Percentiles rank a stretch among this genome's conserved stretches.
Evolutionary conservation across 2,329 filamentous ascomycete species (phyloP).

Genomic region (Fusarium mundagurra): DNA sequence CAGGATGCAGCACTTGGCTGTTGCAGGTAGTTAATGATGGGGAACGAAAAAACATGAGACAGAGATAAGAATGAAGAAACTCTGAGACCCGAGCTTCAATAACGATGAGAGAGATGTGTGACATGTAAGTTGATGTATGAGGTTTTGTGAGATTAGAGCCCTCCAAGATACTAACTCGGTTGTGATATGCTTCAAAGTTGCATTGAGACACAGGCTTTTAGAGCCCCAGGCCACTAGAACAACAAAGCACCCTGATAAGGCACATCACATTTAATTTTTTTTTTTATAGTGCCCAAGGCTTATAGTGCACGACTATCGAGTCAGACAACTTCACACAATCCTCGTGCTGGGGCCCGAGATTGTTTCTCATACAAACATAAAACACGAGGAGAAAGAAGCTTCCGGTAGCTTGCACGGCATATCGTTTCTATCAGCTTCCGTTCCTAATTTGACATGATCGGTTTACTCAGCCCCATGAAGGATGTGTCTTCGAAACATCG

Average conservation of each 20-base stretch:
- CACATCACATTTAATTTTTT: background rate
- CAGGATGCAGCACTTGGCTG: constrained; percentile 1
- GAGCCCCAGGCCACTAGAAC: background rate
- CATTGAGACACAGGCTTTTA: background rate
- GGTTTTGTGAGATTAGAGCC: background rate
- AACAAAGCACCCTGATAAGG: background rate
- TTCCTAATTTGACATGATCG: constrained; percentile 15
- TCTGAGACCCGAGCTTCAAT: background rate
- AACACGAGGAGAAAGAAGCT: constrained; percentile 8
- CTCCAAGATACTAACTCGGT: background rate
- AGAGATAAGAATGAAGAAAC: constrained; percentile 24
- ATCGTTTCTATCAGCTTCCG: constrained; percentile 1
- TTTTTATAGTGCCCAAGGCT: background rate
- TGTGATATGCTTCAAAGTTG: background rate
- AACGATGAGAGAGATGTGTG: background rate
- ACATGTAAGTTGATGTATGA: background rate
- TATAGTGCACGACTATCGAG: background rate
- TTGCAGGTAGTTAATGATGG: constrained; percentile 27
- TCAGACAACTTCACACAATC: background rate
- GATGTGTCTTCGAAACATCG: constrained; percentile 1
- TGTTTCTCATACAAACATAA: constrained; percentile 24
- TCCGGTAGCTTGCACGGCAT: background rate
- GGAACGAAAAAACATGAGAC: constrained; percentile 20
- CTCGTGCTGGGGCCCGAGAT: constrained; percentile 15
- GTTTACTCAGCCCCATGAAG: constrained; percentile 4